Conservation (phyloP, 495 filamentous ascomycete genomes). For the Hypoxylon fragiforme region DNA sequence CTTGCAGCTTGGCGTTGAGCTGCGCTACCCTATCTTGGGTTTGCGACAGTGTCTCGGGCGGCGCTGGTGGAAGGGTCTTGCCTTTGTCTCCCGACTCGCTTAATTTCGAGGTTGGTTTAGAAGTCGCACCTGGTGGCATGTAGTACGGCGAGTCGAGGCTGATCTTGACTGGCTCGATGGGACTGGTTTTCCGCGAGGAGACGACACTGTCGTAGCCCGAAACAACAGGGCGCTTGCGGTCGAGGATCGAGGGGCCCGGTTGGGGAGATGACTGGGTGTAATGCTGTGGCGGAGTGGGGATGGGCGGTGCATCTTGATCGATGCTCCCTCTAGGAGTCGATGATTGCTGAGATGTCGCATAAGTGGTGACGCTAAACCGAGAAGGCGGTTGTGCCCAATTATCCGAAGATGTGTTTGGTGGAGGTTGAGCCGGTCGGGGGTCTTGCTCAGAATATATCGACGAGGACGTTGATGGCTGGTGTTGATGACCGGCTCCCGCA, state of each 20-base stretch:
- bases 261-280: conserved; percentile 21
- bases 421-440: conserved; percentile 11
- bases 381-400: conserved; percentile 59
- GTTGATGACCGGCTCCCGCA: conserved; percentile 32
- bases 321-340: conserved; percentile 60
- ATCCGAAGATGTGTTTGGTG: conserved; percentile 28
- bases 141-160: conserved; percentile 34
- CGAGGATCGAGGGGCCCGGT: conserved; percentile 39
- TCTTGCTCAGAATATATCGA: conserved; percentile 43
- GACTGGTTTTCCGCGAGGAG: conserved; percentile 11
- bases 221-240: conserved; percentile 40
- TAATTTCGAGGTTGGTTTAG: background rate
- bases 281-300: conserved; percentile 37
- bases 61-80: conserved; percentile 62
- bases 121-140: conserved; percentile 14
- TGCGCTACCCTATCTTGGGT: conserved; percentile 64
- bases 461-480: conserved; percentile 42
- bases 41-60: conserved; percentile 56
- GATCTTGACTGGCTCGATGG: conserved; percentile 33
- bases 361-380: conserved; percentile 75
- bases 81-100: conserved; percentile 36
- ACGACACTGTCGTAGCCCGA: conserved; percentile 21
- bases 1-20: conserved; percentile 67
- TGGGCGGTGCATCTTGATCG: conserved; percentile 45
- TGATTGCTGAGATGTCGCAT: conserved; percentile 57